phyloP scores from a whole-genome alignment of 768 basidiomycete species.

The Vararia minispora region DNA sequence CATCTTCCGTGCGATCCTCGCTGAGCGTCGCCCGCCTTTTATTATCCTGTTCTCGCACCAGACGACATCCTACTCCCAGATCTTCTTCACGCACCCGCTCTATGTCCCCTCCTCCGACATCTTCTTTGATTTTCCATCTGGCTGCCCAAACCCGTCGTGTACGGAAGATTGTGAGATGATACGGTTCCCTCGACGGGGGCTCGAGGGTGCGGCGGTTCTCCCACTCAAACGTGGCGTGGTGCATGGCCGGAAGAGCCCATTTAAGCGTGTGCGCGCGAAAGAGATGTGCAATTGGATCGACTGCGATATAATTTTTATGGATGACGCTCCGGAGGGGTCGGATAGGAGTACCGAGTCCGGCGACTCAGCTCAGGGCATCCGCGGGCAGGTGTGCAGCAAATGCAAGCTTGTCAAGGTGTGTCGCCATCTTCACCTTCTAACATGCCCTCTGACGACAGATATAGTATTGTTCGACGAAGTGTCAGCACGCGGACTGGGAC shows the following conservation, averaged over 20 bases:
- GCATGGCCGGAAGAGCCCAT: conserved; percentile 27
- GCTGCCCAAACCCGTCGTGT: conserved; percentile 71
- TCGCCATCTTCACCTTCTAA: too few species aligned
- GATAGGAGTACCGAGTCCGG: conserved; percentile 4
- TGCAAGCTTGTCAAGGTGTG: conserved; percentile 69
- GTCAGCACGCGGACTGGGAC: conserved; percentile 69
- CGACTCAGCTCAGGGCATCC: conserved; percentile 8
- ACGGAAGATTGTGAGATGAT: conserved; percentile 79
- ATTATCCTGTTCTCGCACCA: conserved; percentile 72
- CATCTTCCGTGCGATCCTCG: conserved; percentile 60
- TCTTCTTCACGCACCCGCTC: conserved; percentile 61
- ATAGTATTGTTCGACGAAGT: conserved; percentile 68
- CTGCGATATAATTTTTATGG: conserved; percentile 50
- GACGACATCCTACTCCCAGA: conserved; percentile 72
- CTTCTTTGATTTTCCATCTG: conserved; percentile 69
- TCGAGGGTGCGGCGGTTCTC: conserved; percentile 50
- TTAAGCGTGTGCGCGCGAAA: conserved; percentile 33
- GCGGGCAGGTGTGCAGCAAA: conserved; percentile 61
- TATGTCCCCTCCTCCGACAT: conserved; percentile 65
- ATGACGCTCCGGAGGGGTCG: conserved; percentile 24
- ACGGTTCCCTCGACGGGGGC: conserved; percentile 58
- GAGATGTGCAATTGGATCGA: conserved; percentile 84
- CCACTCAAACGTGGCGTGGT: conserved; percentile 46
- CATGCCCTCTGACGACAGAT: too few species aligned
- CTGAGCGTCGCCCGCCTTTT: conserved; percentile 69